Conservation (phyloP, 192 early-diverging fungal genomes). For the Coemansia sp. region DNA sequence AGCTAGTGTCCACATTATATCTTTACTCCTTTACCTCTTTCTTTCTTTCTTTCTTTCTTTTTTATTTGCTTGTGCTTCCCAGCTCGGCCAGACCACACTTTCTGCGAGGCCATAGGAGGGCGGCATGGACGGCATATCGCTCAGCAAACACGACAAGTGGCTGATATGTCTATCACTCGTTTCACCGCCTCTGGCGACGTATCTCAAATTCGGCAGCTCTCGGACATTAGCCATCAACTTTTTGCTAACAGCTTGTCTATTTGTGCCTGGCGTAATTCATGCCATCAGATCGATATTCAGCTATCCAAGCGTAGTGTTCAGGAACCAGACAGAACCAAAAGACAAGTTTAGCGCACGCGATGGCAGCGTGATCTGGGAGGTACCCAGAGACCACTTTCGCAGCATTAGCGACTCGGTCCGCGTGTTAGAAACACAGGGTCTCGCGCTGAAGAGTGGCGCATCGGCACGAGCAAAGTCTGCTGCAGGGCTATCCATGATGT, state of each 20-base stretch:
- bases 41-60: not conserved
- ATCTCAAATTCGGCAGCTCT: slow-evolving; percentile 47
- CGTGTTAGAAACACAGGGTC: slow-evolving; percentile 27
- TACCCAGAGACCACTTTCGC: slow-evolving; percentile 39
- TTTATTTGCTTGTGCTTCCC: not conserved
- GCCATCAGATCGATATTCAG: slow-evolving; percentile 34
- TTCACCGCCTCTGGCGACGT: slow-evolving; percentile 35
- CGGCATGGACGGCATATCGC: slow-evolving; percentile 37
- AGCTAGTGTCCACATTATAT: not conserved
- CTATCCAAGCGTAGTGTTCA: slow-evolving; percentile 47
- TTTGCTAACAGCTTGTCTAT: slow-evolving; percentile 33
- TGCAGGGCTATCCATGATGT: slow-evolving; percentile 24
- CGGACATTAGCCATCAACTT: slow-evolving; percentile 35
- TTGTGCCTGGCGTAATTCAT: slow-evolving; percentile 38
- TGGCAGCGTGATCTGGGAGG: slow-evolving; percentile 46
- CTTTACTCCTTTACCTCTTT: not conserved
- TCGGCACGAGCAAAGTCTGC: slow-evolving; percentile 20
- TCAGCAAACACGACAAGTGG: slow-evolving; percentile 39
- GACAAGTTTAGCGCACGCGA: slow-evolving; percentile 19
- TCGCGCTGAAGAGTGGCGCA: slow-evolving; percentile 17
- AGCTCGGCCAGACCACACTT: not conserved
- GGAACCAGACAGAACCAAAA: slow-evolving; percentile 19
- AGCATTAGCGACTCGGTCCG: slow-evolving; percentile 41
- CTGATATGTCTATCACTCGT: slow-evolving; percentile 28
- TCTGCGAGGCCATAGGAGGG: not conserved